These are phyloP conservation scores for Eudorina sp. DNA, from an alignment of 139 green algal species.

Conservation along the genomic window DNA sequence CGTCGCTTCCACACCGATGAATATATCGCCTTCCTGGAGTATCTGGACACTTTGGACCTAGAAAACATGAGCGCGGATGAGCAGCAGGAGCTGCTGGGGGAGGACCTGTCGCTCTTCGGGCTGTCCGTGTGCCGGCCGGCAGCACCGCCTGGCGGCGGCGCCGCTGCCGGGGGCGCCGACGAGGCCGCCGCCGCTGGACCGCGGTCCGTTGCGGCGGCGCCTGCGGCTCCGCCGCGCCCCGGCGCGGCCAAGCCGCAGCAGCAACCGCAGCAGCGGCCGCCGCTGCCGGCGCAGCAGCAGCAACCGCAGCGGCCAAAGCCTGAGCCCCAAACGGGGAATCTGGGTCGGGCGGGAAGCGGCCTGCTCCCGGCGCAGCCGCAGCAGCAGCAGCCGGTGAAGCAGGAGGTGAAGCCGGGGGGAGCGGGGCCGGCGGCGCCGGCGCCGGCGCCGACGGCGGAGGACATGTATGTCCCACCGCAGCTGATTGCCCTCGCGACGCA, in stretches of 20 bases:
- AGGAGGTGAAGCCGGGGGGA: neutral
- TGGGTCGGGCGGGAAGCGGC: neutral
- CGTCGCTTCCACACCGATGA: conserved; percentile 44
- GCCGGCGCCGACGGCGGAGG: neutral
- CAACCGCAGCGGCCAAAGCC: neutral
- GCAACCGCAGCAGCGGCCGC: neutral
- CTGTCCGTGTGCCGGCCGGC: conserved; percentile 24
- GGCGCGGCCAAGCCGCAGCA: neutral
- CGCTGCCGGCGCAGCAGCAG: neutral
- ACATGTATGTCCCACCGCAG: conserved; percentile 6
- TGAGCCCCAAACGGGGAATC: neutral
- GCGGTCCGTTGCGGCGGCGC: neutral
- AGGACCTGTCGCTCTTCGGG: conserved; percentile 34
- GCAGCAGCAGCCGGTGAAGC: neutral
- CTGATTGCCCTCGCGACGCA: conserved; percentile 1
- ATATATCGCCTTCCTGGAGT: conserved; percentile 43
- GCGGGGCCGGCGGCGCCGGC: neutral
- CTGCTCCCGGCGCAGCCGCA: neutral
- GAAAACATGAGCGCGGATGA: conserved; percentile 17
- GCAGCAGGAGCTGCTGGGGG: conserved; percentile 34
- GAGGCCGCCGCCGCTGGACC: neutral
- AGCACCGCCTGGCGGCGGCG: neutral
- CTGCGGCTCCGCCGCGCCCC: neutral
- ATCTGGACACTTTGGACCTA: conserved; percentile 34
- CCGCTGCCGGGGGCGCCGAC: neutral